Conservation (phyloP, 1,139 yeast genomes). For the Blastobotrys persicus region DNA sequence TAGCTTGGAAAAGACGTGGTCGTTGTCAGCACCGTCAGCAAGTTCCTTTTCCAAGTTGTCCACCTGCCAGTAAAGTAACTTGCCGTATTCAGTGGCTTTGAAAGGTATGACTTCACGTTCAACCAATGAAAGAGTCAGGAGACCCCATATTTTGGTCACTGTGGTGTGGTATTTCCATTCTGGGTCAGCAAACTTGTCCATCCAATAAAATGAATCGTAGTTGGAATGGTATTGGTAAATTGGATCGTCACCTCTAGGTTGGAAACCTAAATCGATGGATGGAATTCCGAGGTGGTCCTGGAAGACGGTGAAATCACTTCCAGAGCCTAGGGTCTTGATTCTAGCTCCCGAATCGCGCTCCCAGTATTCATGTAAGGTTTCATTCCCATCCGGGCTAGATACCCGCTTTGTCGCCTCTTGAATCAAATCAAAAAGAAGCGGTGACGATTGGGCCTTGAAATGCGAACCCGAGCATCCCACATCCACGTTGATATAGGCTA, state of each 20-base stretch:
- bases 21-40: slow-evolving; percentile 1
- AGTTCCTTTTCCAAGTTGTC: slow-evolving; percentile 24
- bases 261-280: slow-evolving; percentile 57
- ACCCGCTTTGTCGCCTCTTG: slow-evolving; percentile 43
- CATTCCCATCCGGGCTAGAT: slow-evolving; percentile 44
- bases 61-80: slow-evolving; percentile 37
- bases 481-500: slow-evolving; percentile 64
- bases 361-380: slow-evolving; percentile 60
- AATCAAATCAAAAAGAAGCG: slow-evolving; percentile 47
- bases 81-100: slow-evolving; percentile 46
- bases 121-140: slow-evolving; percentile 46
- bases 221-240: slow-evolving; percentile 70
- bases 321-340: slow-evolving; percentile 55
- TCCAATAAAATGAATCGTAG: slow-evolving; percentile 68
- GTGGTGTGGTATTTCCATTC: slow-evolving; percentile 55
- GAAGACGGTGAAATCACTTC: slow-evolving; percentile 68
- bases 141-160: slow-evolving; percentile 51
- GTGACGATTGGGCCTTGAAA: slow-evolving; percentile 50
- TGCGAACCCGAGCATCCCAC: slow-evolving; percentile 55
- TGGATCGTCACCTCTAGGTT: slow-evolving; percentile 43
- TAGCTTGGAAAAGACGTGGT: slow-evolving; percentile 29
- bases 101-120: slow-evolving; percentile 48
- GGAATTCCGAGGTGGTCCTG: slow-evolving; percentile 66
- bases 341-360: slow-evolving; percentile 38
- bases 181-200: slow-evolving; percentile 58